Base-by-base conservation (phyloP, 2,329 filamentous ascomycete species). In the Camptophora hylomeconis region DNA sequence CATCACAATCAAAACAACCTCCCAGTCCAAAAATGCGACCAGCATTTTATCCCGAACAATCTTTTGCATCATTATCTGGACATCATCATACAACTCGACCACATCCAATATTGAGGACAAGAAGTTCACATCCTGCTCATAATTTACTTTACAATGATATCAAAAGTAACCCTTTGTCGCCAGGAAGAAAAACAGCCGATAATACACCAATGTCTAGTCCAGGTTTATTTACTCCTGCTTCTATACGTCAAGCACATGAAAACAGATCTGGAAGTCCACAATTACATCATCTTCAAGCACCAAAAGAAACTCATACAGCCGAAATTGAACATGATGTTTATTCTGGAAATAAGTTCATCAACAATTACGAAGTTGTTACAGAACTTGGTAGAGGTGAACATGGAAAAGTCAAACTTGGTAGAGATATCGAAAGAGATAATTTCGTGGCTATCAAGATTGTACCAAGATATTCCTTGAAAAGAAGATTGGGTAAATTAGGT, bases 381-480 rank as follows among this genome's bases (percentile, higher is more conserved):
- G 89, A 98, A 57, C 81, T 98, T 30, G 89, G 89, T 31, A 79
- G 89, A 35, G 89, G 89, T 28, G 82, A 93, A 46, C 89, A 98
- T 52, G 89, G 89, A 48, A 98, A 95, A 60, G 89, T 98, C 49
- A 98, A 98, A 58, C 67, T 94, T 26, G 89, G 86, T 26, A 73
- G 83, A 30, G 84, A 92, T 50, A 63, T 83, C 24, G 63, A 75
- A 32, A 84, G 72, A 2, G 69, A 69, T 37, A 75, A 81, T 30
- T 77, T 78, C 49, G 87, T 98, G 3, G 89, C 89, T 32, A 94
- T 98, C 67, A 98, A 98, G 61, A 98, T 98, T 46, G 92, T 98
- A 25, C 83, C 92, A 33, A 75, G 89, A 20, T 93, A 89, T 51
- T 92, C 87, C 29, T 94, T 92, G 60, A 83, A 82, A 45, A 75